These are phyloP conservation scores for Suillus hirtellus DNA, from an alignment of 768 basidiomycete genomes.

Conservation along the genomic window DNA sequence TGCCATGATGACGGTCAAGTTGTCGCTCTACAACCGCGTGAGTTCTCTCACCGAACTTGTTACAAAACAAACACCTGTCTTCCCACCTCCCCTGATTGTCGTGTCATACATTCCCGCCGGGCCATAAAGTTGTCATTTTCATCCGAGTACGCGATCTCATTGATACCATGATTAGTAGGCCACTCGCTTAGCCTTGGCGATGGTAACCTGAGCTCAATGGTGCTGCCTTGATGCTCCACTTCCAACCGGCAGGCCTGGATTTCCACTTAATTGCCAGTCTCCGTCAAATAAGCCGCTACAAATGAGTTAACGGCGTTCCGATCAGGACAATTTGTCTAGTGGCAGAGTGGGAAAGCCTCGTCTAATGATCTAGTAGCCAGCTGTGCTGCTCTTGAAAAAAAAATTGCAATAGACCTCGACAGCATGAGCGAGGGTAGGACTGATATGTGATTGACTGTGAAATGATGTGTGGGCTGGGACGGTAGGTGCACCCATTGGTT, in stretches of 20 bases:
- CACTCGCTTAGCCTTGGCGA: neutral
- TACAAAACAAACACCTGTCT: too few relatives aligned
- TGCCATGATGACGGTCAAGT: too few relatives aligned
- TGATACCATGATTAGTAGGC: neutral
- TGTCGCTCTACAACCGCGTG: too few relatives aligned
- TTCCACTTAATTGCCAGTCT: neutral
- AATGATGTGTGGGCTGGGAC: conserved; percentile 21
- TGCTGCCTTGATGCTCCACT: neutral
- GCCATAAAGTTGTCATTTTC: too few relatives aligned
- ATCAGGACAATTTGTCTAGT: conserved; percentile 64
- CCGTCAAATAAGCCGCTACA: neutral
- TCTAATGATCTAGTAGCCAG: conserved; percentile 49
- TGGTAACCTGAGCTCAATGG: neutral
- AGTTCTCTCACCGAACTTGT: too few relatives aligned
- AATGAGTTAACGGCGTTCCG: too few relatives aligned
- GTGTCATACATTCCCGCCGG: too few relatives aligned
- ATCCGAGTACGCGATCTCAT: neutral
- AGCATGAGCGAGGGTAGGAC: conserved; percentile 45
- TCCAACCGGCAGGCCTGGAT: neutral
- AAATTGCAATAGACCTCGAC: conserved; percentile 60
- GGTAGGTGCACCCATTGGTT: conserved; percentile 13
- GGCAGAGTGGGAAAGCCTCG: conserved; percentile 72
- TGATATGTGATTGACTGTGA: conserved; percentile 31
- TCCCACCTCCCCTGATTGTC: too few relatives aligned
- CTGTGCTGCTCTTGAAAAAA: conserved; percentile 71